A percentile compares a stretch with the other conserved stretches of the same genome.
phyloP scores from a whole-genome alignment of 2,329 filamentous ascomycete species.

The Aspergillus sp. region DNA sequence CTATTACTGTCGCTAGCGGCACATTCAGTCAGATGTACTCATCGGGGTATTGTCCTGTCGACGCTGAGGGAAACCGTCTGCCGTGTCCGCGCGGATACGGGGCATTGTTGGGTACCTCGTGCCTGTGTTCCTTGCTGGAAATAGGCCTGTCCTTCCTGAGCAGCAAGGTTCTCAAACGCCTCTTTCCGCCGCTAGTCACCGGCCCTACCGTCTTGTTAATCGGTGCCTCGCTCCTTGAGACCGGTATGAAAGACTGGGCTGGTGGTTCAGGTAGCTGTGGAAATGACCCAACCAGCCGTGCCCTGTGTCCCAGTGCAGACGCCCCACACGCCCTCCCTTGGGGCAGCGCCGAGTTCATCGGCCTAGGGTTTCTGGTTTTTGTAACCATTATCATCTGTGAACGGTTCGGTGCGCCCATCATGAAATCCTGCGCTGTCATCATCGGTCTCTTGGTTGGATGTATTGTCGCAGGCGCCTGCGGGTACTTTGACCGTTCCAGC shows the following conservation, averaged over 20 bases:
- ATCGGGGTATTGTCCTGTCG: conserved; percentile 56
- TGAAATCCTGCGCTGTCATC: conserved; percentile 62
- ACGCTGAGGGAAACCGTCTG: conserved; percentile 49
- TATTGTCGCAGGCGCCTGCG: conserved; percentile 59
- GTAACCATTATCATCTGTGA: conserved; percentile 62
- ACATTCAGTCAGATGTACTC: conserved; percentile 58
- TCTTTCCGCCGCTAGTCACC: conserved; percentile 64
- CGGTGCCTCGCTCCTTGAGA: conserved; percentile 56
- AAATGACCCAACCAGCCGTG: conserved; percentile 41
- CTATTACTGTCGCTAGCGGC: conserved; percentile 57
- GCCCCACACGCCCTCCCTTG: conserved; percentile 57
- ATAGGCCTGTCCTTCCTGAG: conserved; percentile 60
- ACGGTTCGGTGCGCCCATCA: conserved; percentile 62
- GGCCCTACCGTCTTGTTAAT: conserved; percentile 62
- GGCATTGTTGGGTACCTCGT: conserved; percentile 53
- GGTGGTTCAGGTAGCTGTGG: conserved; percentile 51
- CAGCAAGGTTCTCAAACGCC: conserved; percentile 51
- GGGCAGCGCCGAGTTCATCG: conserved; percentile 59
- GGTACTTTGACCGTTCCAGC: conserved; percentile 55
- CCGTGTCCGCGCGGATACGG: conserved; percentile 63
- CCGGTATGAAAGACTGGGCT: conserved; percentile 63
- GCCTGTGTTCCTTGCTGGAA: conserved; percentile 49
- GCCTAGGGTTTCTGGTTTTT: conserved; percentile 62
- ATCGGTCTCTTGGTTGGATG: conserved; percentile 60
- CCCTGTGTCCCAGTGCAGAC: conserved; percentile 51